Evolutionary conservation across 352 stramenopile species (phyloP).

Genomic region (Globisporangium nodosum): DNA sequence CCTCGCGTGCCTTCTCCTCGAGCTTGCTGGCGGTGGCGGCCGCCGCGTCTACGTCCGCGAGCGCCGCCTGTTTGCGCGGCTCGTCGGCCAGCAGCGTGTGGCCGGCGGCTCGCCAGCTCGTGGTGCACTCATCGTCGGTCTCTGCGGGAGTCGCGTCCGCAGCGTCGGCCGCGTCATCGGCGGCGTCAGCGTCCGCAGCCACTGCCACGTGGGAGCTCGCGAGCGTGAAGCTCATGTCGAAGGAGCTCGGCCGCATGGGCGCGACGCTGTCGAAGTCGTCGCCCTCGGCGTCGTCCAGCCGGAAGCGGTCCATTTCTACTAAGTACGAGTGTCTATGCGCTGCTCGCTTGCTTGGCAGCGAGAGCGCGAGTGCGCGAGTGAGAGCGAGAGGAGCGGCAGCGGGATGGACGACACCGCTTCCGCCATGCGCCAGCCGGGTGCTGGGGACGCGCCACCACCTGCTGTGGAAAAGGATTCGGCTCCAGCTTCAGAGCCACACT

Average conservation of each 20-base stretch:
- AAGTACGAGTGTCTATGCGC: background rate
- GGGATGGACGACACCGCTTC: background rate
- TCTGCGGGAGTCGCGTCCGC: background rate
- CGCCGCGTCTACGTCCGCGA: slow-evolving; percentile 1
- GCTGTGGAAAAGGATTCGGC: background rate
- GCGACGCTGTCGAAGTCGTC: slow-evolving; percentile 77
- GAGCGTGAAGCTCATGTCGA: slow-evolving; percentile 85
- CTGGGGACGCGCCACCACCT: background rate
- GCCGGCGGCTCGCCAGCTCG: slow-evolving; percentile 10
- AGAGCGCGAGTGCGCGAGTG: slow-evolving; percentile 7
- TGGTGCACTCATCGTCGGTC: slow-evolving; percentile 10
- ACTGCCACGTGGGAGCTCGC: slow-evolving; percentile 35
- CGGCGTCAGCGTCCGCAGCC: slow-evolving; percentile 14
- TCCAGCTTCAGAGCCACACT: no score
- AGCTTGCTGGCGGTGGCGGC: slow-evolving; percentile 56
- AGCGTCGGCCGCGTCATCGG: slow-evolving; percentile 8
- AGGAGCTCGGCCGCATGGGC: slow-evolving; percentile 82
- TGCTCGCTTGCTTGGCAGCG: background rate
- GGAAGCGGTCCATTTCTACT: slow-evolving; percentile 73
- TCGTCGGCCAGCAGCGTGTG: slow-evolving; percentile 12
- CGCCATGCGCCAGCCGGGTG: background rate
- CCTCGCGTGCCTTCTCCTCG: slow-evolving; percentile 69
- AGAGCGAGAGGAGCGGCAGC: background rate
- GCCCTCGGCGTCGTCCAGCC: slow-evolving; percentile 62
- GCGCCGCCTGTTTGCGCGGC: background rate